phyloP scores from a whole-genome alignment of 2,329 filamentous ascomycete genomes.

The Ophiosphaerella narmari region DNA sequence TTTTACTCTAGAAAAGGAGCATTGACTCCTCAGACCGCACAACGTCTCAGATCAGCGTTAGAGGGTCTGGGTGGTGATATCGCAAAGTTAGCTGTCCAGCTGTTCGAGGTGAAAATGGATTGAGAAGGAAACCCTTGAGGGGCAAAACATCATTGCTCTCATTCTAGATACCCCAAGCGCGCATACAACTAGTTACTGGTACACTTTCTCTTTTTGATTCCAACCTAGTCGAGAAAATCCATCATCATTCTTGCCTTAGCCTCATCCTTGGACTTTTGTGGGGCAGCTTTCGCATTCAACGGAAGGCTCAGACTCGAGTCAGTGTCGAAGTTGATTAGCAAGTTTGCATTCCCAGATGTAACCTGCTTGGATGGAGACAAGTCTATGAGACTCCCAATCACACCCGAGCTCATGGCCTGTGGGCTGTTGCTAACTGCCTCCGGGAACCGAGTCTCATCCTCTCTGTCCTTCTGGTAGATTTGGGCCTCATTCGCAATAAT shows the following conservation, averaged over 20 bases:
- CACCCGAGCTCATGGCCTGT: neutral
- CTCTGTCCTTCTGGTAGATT: slow-evolving; percentile 12
- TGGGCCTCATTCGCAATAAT: slow-evolving; percentile 24
- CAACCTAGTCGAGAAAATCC: slow-evolving; percentile 21
- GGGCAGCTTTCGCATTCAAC: slow-evolving; percentile 6
- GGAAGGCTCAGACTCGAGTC: neutral
- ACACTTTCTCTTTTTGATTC: neutral
- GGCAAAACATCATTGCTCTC: neutral
- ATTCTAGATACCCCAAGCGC: slow-evolving; percentile 15
- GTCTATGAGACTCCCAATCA: slow-evolving; percentile 15
- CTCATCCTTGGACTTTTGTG: neutral
- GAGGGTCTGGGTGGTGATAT: slow-evolving; percentile 57
- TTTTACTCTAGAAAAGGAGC: slow-evolving; percentile 69
- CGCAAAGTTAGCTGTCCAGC: slow-evolving; percentile 55
- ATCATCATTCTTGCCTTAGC: neutral
- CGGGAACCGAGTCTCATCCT: slow-evolving; percentile 16
- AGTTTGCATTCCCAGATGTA: slow-evolving; percentile 12
- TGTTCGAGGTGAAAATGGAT: slow-evolving; percentile 53
- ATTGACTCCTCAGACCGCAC: slow-evolving; percentile 61
- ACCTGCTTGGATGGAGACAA: slow-evolving; percentile 15
- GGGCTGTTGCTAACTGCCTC: slow-evolving; percentile 6
- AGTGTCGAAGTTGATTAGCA: slow-evolving; percentile 26
- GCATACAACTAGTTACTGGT: neutral
- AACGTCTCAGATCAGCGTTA: slow-evolving; percentile 61
- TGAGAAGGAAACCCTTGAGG: neutral